These are phyloP conservation scores for Mycena pura DNA, from an alignment of 768 basidiomycete species.

Conservation along the genomic window DNA sequence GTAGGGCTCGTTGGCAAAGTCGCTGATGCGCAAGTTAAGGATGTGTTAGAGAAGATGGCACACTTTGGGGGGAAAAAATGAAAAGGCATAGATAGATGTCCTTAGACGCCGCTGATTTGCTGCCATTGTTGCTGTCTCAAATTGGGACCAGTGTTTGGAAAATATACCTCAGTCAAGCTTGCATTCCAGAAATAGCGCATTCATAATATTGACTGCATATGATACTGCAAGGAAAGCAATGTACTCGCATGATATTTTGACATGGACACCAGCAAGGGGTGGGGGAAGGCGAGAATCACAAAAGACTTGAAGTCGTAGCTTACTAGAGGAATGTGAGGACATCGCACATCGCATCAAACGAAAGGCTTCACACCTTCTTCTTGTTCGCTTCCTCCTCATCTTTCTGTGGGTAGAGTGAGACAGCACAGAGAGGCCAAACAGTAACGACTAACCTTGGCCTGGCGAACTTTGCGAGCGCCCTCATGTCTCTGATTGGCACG, in stretches of 20 bases:
- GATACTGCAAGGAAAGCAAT: constrained; percentile 40
- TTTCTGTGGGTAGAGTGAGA: constrained; percentile 54
- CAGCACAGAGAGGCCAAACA: not conserved
- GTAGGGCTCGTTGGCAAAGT: constrained; percentile 82
- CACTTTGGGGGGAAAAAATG: constrained; percentile 18
- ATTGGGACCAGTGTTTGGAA: too few relatives aligned
- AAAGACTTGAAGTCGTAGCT: constrained; percentile 34
- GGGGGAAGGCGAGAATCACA: constrained; percentile 25
- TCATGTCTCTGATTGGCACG: constrained; percentile 86
- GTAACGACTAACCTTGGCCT: constrained; percentile 73
- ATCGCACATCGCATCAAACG: constrained; percentile 25
- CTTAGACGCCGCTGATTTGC: too few relatives aligned
- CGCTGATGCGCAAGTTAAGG: constrained; percentile 74
- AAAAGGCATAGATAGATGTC: constrained; percentile 10
- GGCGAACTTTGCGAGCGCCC: constrained; percentile 86
- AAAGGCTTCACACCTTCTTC: constrained; percentile 71
- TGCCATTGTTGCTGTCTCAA: too few relatives aligned
- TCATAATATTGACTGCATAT: constrained; percentile 43
- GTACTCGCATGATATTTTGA: constrained; percentile 46
- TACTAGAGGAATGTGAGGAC: constrained; percentile 24
- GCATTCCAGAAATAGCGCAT: not conserved
- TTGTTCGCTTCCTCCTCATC: constrained; percentile 93
- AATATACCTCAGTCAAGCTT: constrained; percentile 6
- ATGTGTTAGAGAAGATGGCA: constrained; percentile 58
- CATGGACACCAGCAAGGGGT: too few relatives aligned